Base-by-base conservation (phyloP, 352 stramenopile species). In the Vaucheria bursata region DNA sequence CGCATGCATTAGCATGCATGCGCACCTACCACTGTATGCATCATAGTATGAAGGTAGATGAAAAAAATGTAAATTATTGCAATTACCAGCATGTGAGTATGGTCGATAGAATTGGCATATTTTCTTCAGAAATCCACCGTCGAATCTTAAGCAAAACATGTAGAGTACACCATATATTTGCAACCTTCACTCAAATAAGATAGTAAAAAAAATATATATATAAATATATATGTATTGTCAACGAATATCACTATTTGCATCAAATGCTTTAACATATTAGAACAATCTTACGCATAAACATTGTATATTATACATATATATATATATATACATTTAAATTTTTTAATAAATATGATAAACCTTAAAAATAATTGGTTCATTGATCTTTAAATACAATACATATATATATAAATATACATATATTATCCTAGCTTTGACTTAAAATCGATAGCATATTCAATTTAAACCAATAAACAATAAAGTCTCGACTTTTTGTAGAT, bases 151-250 rank as follows among this genome's bases (percentile, higher is more conserved):
- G 50, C 5, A 78, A 4, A 31, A 80, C 75, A 36, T 80, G 68
- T 29, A 71, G n/a, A 59, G 68, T 77, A 70, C 73, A 80, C 75
- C 75, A 80, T 0, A 80, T 5, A 70, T 80, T 80, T 38, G 75
- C 75, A 4, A 80, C 45, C 45, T 59, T 18, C 45, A 59, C 45
- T 18, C 12, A 18, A 59, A 18, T 25, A 18, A 59, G 18, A 25
- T 18, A 59, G 45, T 59, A 25, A 18, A 59, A 59, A 25, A 25
- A 18, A 59, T 59, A 59, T 25, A 59, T 25, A 59, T 25, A 59
- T 25, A 59, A 25, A 59, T 59, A 59, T 25, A 59, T 25, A 59
- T 59, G 45, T 59, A 59, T 25, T 59, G 45, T 59, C 12, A 59
- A 59, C 45, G 18, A 59, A 25, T 25, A 59, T 59, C 45, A 59